Evolutionary conservation across 192 early-diverging fungal genomes (phyloP).

Genomic region (Backusella macrospora): DNA sequence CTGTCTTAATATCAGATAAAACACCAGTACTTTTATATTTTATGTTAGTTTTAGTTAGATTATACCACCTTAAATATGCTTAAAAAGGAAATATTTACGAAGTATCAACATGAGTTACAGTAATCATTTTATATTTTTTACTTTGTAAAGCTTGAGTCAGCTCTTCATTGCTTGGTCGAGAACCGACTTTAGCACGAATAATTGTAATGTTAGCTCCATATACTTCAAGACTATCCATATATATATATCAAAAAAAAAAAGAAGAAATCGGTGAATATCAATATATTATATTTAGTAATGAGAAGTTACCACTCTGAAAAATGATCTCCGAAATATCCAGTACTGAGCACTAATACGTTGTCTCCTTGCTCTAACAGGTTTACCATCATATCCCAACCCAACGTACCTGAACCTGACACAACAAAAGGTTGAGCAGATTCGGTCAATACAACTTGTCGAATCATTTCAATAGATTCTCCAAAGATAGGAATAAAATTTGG

Average conservation of each 20-base stretch:
- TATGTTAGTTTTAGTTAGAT: neutral
- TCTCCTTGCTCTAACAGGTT: constrained; percentile 92
- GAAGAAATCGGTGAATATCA: neutral
- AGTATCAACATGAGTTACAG: constrained; percentile 90
- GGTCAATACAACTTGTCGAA: constrained; percentile 79
- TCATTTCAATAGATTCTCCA: constrained; percentile 84
- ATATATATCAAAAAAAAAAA: neutral
- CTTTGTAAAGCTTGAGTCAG: constrained; percentile 66
- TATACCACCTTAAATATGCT: neutral
- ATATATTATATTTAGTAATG: constrained; percentile 7
- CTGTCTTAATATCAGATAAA: constrained; percentile 77
- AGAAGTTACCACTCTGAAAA: constrained; percentile 82
- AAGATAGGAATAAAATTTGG: constrained; percentile 87
- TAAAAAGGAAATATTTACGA: constrained; percentile 16
- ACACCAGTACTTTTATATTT: constrained; percentile 68
- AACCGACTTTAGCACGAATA: constrained; percentile 72
- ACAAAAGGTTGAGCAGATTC: constrained; percentile 90
- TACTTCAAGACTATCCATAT: constrained; percentile 59
- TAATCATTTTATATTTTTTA: constrained; percentile 83
- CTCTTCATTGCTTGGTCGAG: constrained; percentile 66
- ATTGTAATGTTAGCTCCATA: constrained; percentile 90
- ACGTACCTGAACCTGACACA: constrained; percentile 92
- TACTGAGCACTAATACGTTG: constrained; percentile 84
- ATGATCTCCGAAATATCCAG: constrained; percentile 96
- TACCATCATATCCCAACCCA: constrained; percentile 97